Base-by-base conservation (phyloP, 2,329 filamentous ascomycete species). In the Cladosporium sp. region DNA sequence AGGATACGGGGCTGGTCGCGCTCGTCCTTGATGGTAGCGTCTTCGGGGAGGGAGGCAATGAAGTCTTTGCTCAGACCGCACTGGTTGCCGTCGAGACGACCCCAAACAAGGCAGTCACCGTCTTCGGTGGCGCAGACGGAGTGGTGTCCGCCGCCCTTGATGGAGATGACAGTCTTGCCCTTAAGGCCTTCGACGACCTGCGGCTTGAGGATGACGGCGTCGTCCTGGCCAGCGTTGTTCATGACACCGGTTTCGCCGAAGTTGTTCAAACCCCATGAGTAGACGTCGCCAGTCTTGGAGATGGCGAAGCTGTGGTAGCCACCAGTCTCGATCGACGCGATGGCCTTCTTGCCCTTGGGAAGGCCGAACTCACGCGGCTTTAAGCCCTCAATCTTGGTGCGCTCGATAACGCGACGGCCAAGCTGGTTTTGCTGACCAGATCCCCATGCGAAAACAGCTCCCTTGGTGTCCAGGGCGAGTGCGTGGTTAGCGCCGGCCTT, bases 251-350 rank as follows among this genome's bases (percentile, higher is more conserved):
- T 91, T 80, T 96, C 89, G 68, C 89, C 91, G 77, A 91, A 96
- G 79, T 91, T 93, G 83, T 96, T 96, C 33, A 94, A 82, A 28
- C 93, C 92, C 92, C 92, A 96, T 0, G 88, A 86, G 78, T 88
- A 95, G 35, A 94, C 89, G 33, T 86, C 83, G 46, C 88, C 88
- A 31, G 88, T 85, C 67, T 87, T 85, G 71, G 86, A 85, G 58
- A 92, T 84, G 59, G 89, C 90, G 72, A 96, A 94, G 71, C 88
- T 91, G 81, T 96, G 91, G 78, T 93, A 94, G 16, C 89, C 86
- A 53, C 92, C 92, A 63, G 88, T 89, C 31, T 86, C 85, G 66
- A 91, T 84, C 78, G 80, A 86, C 60, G 82, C 82, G 61, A 91
- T 86, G 73, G 84, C 84, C 69, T 80, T 81, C 33, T 69, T 62